phyloP scores from a whole-genome alignment of 352 stramenopile species.

The Aphanomyces euteiches region DNA sequence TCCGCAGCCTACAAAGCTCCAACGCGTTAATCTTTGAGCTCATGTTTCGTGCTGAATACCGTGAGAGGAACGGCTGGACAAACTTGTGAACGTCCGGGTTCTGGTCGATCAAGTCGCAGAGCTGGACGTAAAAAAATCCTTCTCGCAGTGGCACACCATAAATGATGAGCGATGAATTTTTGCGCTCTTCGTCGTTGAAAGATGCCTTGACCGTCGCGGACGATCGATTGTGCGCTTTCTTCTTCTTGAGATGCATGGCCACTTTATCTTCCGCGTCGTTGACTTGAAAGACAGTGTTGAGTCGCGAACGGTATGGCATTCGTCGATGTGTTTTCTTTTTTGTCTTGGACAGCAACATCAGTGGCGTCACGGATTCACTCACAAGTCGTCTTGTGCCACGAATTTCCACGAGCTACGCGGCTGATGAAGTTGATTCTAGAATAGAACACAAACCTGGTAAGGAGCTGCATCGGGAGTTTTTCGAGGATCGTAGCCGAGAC shows the following conservation, averaged over 20 bases:
- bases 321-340: conserved; percentile 7
- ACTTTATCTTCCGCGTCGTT: conserved; percentile 30
- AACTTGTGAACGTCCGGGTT: conserved; percentile 4
- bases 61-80: not conserved
- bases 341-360: conserved; percentile 10
- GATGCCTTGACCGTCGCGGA: conserved; percentile 20
- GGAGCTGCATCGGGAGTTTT: conserved; percentile 41
- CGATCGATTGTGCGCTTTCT: conserved; percentile 28
- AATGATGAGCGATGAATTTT: conserved; percentile 8
- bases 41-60: not conserved
- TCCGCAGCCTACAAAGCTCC: conserved; percentile 29
- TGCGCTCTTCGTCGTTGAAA: not conserved
- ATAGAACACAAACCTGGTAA: conserved; percentile 45
- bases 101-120: conserved; percentile 23
- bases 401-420: conserved; percentile 51
- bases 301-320: conserved; percentile 8
- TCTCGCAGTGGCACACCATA: conserved; percentile 24
- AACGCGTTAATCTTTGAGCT: not conserved
- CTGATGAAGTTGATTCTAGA: no score
- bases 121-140: conserved; percentile 26
- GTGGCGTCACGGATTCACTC: conserved; percentile 56
- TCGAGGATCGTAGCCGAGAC: conserved; percentile 75
- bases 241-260: conserved; percentile 28
- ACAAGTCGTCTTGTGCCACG: conserved; percentile 79
- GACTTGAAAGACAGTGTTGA: conserved; percentile 21